phyloP scores from a whole-genome alignment of 176 grass and related monocot species.

The Echinochloa phyllopogon region DNA sequence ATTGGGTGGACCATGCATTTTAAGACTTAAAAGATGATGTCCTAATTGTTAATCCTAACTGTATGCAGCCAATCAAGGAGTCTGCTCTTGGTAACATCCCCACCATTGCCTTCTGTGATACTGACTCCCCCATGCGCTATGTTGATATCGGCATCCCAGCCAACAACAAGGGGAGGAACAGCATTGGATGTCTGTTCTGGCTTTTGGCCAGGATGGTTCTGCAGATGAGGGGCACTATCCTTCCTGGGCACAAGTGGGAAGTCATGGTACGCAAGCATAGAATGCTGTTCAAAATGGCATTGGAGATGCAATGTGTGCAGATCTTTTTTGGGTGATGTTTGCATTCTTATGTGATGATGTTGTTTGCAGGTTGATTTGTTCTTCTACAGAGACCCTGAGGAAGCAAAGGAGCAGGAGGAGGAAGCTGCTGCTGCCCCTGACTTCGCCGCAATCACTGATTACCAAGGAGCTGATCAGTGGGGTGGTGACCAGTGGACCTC shows the following conservation, averaged over 20 bases:
- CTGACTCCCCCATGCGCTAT: conserved; percentile 91
- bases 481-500: conserved; percentile 68
- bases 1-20: background rate
- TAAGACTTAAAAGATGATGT: background rate
- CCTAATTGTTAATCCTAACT: conserved; percentile 6
- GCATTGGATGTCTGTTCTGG: conserved; percentile 95
- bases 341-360: background rate
- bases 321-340: background rate
- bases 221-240: conserved; percentile 86
- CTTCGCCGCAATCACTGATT: conserved; percentile 60
- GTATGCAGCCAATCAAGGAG: conserved; percentile 86
- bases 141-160: conserved; percentile 89
- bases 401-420: conserved; percentile 91
- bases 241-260: conserved; percentile 85
- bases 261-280: conserved; percentile 64
- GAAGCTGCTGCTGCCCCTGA: conserved; percentile 68
- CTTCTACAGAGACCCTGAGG: conserved; percentile 93
- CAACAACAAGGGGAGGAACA: conserved; percentile 93
- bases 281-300: no score
- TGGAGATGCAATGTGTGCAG: background rate
- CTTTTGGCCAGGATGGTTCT: conserved; percentile 91
- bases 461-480: conserved; percentile 62
- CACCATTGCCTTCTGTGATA: conserved; percentile 91
- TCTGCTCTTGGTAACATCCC: conserved; percentile 91
- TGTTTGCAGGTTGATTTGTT: conserved; percentile 80